phyloP scores from a whole-genome alignment of 805 yeast species.

The Kockiozyma suomiensis region DNA sequence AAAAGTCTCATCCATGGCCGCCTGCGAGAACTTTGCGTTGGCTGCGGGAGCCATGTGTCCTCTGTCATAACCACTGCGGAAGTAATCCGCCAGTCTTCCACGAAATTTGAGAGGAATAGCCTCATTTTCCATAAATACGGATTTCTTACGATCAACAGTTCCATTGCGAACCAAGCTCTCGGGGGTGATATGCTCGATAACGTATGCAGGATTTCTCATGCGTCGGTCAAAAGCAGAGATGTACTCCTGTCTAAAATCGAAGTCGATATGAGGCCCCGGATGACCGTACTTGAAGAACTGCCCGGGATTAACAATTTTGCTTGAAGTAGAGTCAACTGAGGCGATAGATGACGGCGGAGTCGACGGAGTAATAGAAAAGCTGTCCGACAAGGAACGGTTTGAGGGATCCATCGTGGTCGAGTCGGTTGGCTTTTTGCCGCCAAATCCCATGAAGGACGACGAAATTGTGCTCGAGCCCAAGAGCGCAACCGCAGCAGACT shows the following conservation, averaged over 20 bases:
- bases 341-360: neutral
- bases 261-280: slow-evolving; percentile 92
- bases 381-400: neutral
- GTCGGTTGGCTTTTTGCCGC: slow-evolving; percentile 14
- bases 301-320: slow-evolving; percentile 59
- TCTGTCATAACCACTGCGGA: slow-evolving; percentile 92
- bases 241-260: slow-evolving; percentile 72
- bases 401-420: neutral
- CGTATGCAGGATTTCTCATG: slow-evolving; percentile 81
- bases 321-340: slow-evolving; percentile 34
- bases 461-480: neutral
- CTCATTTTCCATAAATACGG: slow-evolving; percentile 87
- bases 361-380: neutral
- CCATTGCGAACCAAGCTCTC: slow-evolving; percentile 80
- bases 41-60: slow-evolving; percentile 95
- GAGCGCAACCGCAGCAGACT: slow-evolving; percentile 7
- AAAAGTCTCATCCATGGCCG: slow-evolving; percentile 95
- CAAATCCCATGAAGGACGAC: slow-evolving; percentile 25
- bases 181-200: slow-evolving; percentile 43
- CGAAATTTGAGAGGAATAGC: slow-evolving; percentile 74
- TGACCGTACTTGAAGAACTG: slow-evolving; percentile 89
- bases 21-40: slow-evolving; percentile 85
- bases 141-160: slow-evolving; percentile 74
- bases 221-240: slow-evolving; percentile 84
- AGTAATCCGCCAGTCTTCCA: slow-evolving; percentile 78